Percentiles rank a stretch among this genome's conserved stretches.
phyloP scores from a whole-genome alignment of 129 eudicot genomes.

The Chrysanthemum seticuspe region DNA sequence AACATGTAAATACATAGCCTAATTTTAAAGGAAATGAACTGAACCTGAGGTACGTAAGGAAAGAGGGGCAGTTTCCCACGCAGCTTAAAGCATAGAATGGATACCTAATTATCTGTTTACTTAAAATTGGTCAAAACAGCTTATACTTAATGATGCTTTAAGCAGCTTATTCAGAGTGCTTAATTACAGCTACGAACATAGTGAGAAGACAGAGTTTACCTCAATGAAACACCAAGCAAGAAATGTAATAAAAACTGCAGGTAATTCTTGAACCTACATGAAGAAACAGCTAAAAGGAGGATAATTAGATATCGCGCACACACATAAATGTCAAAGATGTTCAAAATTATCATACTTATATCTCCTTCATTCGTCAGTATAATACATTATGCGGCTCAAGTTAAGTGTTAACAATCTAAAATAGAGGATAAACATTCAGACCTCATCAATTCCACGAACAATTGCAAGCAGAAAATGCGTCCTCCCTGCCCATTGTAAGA shows the following conservation, averaged over 20 bases:
- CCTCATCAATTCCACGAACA: slow-evolving; percentile 66
- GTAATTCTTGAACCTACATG: slow-evolving; percentile 68
- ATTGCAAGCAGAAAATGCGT: slow-evolving; percentile 69
- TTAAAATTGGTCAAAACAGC: slow-evolving; percentile 10
- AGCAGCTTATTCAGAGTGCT: not conserved
- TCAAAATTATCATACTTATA: slow-evolving; percentile 4
- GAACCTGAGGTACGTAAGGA: slow-evolving; percentile 81
- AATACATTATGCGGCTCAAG: not conserved
- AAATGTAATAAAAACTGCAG: slow-evolving; percentile 67
- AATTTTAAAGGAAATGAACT: slow-evolving; percentile 20
- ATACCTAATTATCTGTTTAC: slow-evolving; percentile 72
- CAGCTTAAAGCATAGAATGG: slow-evolving; percentile 75
- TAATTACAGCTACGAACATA: not conserved
- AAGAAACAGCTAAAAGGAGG: slow-evolving; percentile 14
- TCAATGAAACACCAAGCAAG: slow-evolving; percentile 79
- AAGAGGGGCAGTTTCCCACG: slow-evolving; percentile 58
- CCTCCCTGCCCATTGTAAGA: slow-evolving; percentile 98
- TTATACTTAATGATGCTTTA: not conserved
- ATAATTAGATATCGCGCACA: slow-evolving; percentile 9
- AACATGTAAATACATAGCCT: slow-evolving; percentile 13
- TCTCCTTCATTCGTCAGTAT: slow-evolving; percentile 11
- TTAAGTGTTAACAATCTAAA: not conserved
- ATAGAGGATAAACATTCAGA: slow-evolving; percentile 16
- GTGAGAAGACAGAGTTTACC: slow-evolving; percentile 37
- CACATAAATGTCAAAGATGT: not conserved